Evolutionary conservation across 139 green algal species (phyloP).

Genomic region (Desmodesmus armatus): DNA sequence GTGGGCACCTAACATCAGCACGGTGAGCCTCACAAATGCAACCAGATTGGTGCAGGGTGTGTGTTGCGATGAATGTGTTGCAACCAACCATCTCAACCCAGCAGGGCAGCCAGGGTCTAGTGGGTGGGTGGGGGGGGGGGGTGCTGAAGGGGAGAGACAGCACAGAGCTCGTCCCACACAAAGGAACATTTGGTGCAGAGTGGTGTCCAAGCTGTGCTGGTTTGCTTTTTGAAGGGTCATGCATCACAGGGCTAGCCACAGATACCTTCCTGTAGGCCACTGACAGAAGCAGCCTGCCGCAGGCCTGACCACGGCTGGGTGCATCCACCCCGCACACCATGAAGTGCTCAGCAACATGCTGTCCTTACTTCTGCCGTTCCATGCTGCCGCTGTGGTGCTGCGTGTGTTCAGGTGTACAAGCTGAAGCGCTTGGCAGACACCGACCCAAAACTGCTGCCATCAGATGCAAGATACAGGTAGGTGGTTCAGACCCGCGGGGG

Average conservation of each 20-base stretch:
- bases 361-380: neutral
- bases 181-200: neutral
- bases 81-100: neutral
- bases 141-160: neutral
- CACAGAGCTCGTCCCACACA: neutral
- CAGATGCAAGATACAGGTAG: constrained; percentile 34
- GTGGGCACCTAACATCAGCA: constrained; percentile 13
- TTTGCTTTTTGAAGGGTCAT: too few relatives aligned
- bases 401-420: neutral
- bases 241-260: too few relatives aligned
- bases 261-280: too few relatives aligned
- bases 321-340: neutral
- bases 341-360: neutral
- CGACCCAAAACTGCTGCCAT: constrained; percentile 25
- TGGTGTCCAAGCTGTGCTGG: neutral
- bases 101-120: neutral
- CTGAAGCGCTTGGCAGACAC: neutral
- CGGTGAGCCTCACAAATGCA: neutral
- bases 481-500: too few relatives aligned
- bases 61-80: neutral
- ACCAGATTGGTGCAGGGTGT: neutral
- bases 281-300: too few relatives aligned
- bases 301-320: neutral
- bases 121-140: neutral
- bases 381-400: neutral